Percentiles rank a stretch among this genome's conserved stretches.
phyloP scores from a whole-genome alignment of 257 asterid species.

The Coffea canephora region DNA sequence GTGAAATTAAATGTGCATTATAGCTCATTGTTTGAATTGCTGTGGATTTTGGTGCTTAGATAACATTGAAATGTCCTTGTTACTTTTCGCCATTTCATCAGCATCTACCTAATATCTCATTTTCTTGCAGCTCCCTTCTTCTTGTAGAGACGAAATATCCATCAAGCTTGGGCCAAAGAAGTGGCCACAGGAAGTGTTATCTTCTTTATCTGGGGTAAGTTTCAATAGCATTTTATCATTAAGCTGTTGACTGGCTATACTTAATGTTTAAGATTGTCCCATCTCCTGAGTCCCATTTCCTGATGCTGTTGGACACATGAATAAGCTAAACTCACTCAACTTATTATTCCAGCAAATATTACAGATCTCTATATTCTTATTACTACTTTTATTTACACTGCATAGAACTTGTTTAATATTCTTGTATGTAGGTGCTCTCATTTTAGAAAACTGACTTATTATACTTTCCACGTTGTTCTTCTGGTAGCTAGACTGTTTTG shows the following conservation, averaged over 20 bases:
- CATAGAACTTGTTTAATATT: no score
- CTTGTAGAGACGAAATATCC: constrained; percentile 71
- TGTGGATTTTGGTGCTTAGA: background rate
- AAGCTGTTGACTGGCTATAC: background rate
- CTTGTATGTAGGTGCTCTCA: no score
- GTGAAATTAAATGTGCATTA: background rate
- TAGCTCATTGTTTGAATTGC: background rate
- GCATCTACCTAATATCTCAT: constrained; percentile 19
- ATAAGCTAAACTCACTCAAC: background rate
- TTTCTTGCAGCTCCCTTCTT: constrained; percentile 30
- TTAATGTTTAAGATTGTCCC: background rate
- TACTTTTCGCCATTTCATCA: background rate
- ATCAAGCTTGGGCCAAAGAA: constrained; percentile 56
- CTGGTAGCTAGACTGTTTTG: constrained; percentile 4
- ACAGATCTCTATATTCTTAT: no score
- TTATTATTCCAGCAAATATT: no score
- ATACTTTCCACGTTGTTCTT: background rate
- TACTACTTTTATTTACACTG: no score
- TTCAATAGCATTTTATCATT: background rate
- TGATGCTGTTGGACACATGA: background rate
- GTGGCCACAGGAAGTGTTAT: constrained; percentile 62
- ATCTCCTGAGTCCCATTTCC: background rate
- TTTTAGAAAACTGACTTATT: background rate
- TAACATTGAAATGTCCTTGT: background rate
- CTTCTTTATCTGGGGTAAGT: constrained; percentile 71